Conservation (phyloP, 2,329 filamentous ascomycete genomes). For the Byssothecium circinans region DNA sequence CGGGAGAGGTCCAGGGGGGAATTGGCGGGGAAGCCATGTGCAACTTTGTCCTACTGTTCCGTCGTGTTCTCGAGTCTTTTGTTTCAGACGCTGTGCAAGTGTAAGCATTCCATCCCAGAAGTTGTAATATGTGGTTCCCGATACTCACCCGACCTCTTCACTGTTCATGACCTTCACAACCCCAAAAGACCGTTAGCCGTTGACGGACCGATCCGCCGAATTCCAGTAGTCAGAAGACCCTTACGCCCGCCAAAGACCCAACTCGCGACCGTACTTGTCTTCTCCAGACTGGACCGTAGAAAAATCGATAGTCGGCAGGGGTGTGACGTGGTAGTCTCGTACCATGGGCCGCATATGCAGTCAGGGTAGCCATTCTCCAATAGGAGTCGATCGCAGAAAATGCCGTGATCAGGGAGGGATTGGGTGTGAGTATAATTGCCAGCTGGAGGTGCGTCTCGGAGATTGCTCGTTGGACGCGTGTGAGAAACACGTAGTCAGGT, state of each 20-base stretch:
- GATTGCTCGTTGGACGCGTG: not conserved
- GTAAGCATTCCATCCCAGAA: not conserved
- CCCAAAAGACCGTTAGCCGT: slow-evolving; percentile 5
- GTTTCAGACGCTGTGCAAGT: not conserved
- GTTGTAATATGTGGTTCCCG: not conserved
- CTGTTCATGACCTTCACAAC: no score
- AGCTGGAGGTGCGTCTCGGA: not conserved
- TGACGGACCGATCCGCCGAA: slow-evolving; percentile 24
- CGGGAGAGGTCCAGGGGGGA: slow-evolving; percentile 13
- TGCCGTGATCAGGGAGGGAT: not conserved
- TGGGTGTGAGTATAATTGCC: slow-evolving; percentile 4
- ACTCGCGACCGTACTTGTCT: slow-evolving; percentile 18
- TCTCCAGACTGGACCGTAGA: slow-evolving; percentile 19
- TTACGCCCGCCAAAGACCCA: slow-evolving; percentile 7
- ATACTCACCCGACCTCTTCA: not conserved
- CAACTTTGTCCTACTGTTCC: not conserved
- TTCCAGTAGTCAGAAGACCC: slow-evolving; percentile 21
- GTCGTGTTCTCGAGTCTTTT: not conserved
- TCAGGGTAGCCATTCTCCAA: slow-evolving; percentile 21
- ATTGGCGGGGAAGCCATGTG: not conserved
- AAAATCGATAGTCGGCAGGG: slow-evolving; percentile 15
- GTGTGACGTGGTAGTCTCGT: slow-evolving; percentile 38
- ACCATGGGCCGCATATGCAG: slow-evolving; percentile 28
- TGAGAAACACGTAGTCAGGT: not conserved
- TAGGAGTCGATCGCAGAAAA: slow-evolving; percentile 5